A percentile compares a stretch with the other conserved stretches of the same genome.
Conservation (phyloP, 108 stramenopile species). For the Skeletonema potamos region DNA sequence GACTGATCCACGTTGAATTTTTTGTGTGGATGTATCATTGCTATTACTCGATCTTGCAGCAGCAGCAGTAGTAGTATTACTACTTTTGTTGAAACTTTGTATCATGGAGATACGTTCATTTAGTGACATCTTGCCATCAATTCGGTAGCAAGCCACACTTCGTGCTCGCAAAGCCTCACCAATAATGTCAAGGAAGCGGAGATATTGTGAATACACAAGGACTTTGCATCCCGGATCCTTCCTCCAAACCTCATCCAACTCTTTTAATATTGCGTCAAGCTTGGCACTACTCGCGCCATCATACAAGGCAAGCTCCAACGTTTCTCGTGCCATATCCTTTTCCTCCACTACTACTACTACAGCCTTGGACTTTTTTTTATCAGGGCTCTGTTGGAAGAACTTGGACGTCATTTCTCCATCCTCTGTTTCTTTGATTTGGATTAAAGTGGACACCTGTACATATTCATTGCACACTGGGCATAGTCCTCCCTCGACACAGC, state of each 20-base stretch:
- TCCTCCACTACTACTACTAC: too few species aligned
- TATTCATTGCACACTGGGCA: slow-evolving; percentile 70
- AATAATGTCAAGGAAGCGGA: slow-evolving; percentile 80
- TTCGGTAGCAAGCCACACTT: slow-evolving; percentile 52
- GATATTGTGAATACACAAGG: slow-evolving; percentile 80
- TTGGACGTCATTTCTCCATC: slow-evolving; percentile 46
- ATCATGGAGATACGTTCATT: slow-evolving; percentile 68
- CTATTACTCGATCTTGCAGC: background rate
- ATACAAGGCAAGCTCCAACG: slow-evolving; percentile 57
- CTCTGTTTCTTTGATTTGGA: slow-evolving; percentile 55
- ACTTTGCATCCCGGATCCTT: slow-evolving; percentile 76
- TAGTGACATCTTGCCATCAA: slow-evolving; percentile 77
- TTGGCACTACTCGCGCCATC: slow-evolving; percentile 70
- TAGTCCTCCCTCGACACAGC: slow-evolving; percentile 33
- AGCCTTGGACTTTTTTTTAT: slow-evolving; percentile 10
- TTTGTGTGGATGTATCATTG: background rate
- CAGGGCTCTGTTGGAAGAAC: slow-evolving; percentile 17
- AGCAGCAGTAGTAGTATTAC: too few species aligned
- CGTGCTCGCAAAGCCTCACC: slow-evolving; percentile 35
- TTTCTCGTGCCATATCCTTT: slow-evolving; percentile 47
- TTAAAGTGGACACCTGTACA: slow-evolving; percentile 54
- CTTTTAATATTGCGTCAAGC: slow-evolving; percentile 64
- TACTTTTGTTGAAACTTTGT: slow-evolving; percentile 58
- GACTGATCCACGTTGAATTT: slow-evolving; percentile 54
- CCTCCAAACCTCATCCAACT: slow-evolving; percentile 73